Conservation (phyloP, 208 protist species). For the Trichomonas vaginalis region DNA sequence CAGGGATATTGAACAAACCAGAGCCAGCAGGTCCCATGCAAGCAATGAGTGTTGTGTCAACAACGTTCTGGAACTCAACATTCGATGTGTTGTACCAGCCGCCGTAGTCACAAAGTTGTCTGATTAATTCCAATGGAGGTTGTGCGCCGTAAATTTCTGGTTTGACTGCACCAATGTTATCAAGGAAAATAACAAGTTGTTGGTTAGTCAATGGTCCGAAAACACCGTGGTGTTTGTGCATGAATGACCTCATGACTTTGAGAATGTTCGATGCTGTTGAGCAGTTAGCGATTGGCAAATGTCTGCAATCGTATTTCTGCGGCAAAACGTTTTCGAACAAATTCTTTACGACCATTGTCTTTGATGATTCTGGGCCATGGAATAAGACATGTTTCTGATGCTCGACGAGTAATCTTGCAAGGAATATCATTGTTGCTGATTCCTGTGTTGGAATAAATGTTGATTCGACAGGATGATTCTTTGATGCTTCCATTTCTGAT, state of each 20-base stretch:
- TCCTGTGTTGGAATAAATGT: not conserved
- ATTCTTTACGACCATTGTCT: not conserved
- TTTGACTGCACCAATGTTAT: constrained; percentile 89
- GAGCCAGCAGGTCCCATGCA: constrained; percentile 77
- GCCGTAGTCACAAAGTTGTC: constrained; percentile 77
- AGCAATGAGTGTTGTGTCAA: constrained; percentile 72
- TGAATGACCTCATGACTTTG: not conserved
- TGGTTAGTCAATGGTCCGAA: not conserved
- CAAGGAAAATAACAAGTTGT: constrained; percentile 73
- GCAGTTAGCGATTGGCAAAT: constrained; percentile 82
- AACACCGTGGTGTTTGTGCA: not conserved
- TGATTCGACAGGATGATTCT: not conserved
- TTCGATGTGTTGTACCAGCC: constrained; percentile 86
- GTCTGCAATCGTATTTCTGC: constrained; percentile 46
- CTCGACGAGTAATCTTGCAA: not conserved
- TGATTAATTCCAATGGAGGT: constrained; percentile 82
- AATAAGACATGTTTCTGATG: not conserved
- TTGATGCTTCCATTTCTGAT: not conserved
- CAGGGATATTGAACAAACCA: constrained; percentile 73
- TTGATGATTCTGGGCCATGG: constrained; percentile 2
- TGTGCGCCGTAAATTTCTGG: constrained; percentile 80
- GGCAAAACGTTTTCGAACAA: not conserved
- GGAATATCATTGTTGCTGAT: not conserved
- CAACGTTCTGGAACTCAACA: constrained; percentile 72
- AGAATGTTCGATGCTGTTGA: constrained; percentile 23